Evolutionary conservation across 176 grass and related monocot species (phyloP), one percentile per base, ranked within the genome.

Genomic region (Hyparrhenia diplandra): DNA sequence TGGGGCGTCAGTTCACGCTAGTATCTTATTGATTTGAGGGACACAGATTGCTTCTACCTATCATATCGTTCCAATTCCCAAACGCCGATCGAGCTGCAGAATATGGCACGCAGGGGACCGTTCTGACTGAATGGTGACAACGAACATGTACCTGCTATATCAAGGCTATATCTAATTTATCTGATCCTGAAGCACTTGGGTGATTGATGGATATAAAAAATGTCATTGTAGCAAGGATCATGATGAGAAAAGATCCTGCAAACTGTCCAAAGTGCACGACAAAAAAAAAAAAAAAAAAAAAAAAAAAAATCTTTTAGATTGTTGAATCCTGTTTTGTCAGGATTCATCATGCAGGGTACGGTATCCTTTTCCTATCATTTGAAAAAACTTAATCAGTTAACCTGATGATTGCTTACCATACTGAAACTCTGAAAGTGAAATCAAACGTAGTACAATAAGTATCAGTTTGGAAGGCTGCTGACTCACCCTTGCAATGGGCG

Each of bases 401-500:
- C 0, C 5, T 13, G 76, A 65, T 7, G 61, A 47, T 10, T 64
- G 17, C n/a, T 64, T 64, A n/a, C 5, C 20, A 11, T 14, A 21
- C 40, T 46, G 24, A 31, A 77, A 28, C 5, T 61, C 49, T 21
- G 51, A 32, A 77, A 59, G 1, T 46, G 28, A 43, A 14, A 18
- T 29, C 17, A n/a, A 7, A 5, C 3, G 17, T n/a, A 16, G 16
- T 31, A 37, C 1, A 5, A 6, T 17, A 49, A 2, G n/a, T 49
- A 6, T 32, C 40, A 65, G 40, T 47, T 49, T 20, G 5, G 6
- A 45, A 45, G 55, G 20, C 20, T 3, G 13, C 1, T 13, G 9
- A 76, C 75, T 85, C 64, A 98, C 95, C 74, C 90, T 95, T 80
- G 95, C 75, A 51, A 91, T 88, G 20, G 95, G 95, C 11, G 84